These are phyloP conservation scores for Fusarium chlamydosporum DNA, from an alignment of 2,329 filamentous ascomycete genomes.

Conservation along the genomic window DNA sequence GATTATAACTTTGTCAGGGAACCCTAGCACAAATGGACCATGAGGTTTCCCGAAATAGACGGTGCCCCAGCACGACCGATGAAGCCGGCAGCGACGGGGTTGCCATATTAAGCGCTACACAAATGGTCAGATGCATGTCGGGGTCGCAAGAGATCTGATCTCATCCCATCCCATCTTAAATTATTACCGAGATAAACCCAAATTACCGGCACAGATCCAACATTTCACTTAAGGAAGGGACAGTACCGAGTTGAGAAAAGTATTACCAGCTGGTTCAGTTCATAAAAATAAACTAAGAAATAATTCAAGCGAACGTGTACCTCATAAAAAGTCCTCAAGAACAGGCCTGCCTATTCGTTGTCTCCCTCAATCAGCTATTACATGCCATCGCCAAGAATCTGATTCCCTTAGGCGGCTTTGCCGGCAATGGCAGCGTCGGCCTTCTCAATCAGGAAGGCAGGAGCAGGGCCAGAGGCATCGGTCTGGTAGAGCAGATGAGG, in stretches of 20 bases:
- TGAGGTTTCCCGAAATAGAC: not conserved
- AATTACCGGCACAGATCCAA: not conserved
- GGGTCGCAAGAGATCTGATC: not conserved
- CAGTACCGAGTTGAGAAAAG: too few species aligned
- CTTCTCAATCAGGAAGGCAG: constrained; percentile 37
- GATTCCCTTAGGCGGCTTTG: not conserved
- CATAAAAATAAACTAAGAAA: not conserved
- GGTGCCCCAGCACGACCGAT: not conserved
- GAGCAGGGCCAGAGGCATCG: constrained; percentile 18
- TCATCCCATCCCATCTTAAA: not conserved
- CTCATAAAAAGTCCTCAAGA: constrained; percentile 14
- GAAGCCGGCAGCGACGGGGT: not conserved
- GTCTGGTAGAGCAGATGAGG: constrained; percentile 35
- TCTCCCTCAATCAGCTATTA: not conserved
- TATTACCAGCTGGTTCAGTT: not conserved
- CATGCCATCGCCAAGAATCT: not conserved
- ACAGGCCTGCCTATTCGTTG: constrained; percentile 23
- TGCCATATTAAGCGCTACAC: not conserved
- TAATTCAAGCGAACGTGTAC: constrained; percentile 6
- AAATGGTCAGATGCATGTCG: not conserved
- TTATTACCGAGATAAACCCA: not conserved
- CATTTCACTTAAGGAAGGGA: not conserved
- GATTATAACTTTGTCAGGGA: too few species aligned
- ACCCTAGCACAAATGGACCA: too few species aligned
- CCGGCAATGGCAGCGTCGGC: constrained; percentile 25